Percentiles rank a stretch among this genome's conserved stretches.
Evolutionary conservation across 2,329 filamentous ascomycete species (phyloP).

Genomic region (Microcyclospora tardicrescens): DNA sequence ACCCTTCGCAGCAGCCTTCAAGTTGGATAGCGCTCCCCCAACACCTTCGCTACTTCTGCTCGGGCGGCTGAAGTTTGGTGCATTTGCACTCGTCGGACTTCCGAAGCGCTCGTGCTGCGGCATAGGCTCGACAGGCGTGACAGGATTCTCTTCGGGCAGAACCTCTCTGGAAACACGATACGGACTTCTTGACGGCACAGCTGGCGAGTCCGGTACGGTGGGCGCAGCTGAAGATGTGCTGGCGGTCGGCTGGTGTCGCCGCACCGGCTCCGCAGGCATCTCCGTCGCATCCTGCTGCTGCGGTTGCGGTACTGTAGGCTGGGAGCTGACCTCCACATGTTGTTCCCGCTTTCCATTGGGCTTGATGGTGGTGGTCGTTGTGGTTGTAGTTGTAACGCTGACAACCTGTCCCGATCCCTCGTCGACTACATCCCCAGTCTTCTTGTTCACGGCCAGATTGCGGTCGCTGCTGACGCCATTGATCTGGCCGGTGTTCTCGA

Average conservation of each 20-base stretch:
- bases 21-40: constrained; percentile 7
- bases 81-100: too few species aligned
- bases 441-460: constrained; percentile 15
- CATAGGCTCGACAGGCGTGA: not conserved
- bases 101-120: too few species aligned
- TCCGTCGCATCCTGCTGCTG: constrained; percentile 10
- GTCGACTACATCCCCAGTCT: constrained; percentile 19
- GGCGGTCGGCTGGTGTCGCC: too few species aligned
- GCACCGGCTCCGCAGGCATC: constrained; percentile 1
- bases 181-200: constrained; percentile 1
- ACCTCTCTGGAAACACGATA: not conserved
- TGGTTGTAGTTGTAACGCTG: constrained; percentile 20
- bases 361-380: constrained; percentile 19
- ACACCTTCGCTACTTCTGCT: constrained; percentile 1
- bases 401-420: constrained; percentile 20
- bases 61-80: constrained; percentile 5
- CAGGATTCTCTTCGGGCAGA: not conserved
- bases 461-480: constrained; percentile 14
- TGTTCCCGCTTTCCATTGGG: constrained; percentile 1
- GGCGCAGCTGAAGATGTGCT: too few species aligned
- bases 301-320: constrained; percentile 4
- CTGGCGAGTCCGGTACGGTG: not conserved
- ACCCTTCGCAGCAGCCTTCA: constrained; percentile 20
- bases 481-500: constrained; percentile 18
- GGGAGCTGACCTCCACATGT: constrained; percentile 8